phyloP scores from a whole-genome alignment of 148 eudicot species.

The Arctostaphylos glauca region DNA sequence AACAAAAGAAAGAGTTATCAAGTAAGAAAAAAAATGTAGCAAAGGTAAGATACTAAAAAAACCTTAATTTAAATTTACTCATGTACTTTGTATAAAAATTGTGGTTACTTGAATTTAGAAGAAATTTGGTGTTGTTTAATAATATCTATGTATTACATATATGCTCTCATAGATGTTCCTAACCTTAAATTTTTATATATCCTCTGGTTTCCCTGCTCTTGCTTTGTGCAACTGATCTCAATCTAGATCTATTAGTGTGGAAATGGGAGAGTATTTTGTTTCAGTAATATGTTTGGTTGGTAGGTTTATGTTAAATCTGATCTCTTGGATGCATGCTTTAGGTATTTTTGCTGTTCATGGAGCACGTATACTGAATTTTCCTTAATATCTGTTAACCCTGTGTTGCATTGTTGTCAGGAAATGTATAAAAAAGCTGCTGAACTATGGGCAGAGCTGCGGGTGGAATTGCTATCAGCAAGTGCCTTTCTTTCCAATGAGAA shows the following conservation, averaged over 20 bases:
- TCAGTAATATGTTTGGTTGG: not conserved
- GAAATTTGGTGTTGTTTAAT: not conserved
- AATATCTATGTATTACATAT: not conserved
- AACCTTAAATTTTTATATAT: not conserved
- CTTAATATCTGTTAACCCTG: not conserved
- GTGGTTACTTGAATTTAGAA: not conserved
- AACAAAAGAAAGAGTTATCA: not conserved
- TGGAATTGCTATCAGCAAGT: slow-evolving; percentile 74
- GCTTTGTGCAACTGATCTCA: not conserved
- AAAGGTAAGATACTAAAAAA: not conserved
- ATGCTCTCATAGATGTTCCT: not conserved
- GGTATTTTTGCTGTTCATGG: not conserved
- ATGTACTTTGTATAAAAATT: not conserved
- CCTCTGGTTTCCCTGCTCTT: not conserved
- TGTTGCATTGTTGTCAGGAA: slow-evolving; percentile 44
- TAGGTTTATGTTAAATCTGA: not conserved
- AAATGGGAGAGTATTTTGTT: not conserved
- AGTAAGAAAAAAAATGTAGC: not conserved
- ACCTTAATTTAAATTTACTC: not conserved
- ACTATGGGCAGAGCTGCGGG: slow-evolving; percentile 94
- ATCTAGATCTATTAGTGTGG: not conserved
- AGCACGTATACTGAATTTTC: not conserved
- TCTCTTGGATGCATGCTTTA: not conserved
- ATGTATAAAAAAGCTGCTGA: slow-evolving; percentile 87
- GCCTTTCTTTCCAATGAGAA: slow-evolving; percentile 58